Evolutionary conservation across 2,329 filamentous ascomycete species (phyloP), one percentile per base, ranked within the genome.

Genomic region (Fusarium penzigii): DNA sequence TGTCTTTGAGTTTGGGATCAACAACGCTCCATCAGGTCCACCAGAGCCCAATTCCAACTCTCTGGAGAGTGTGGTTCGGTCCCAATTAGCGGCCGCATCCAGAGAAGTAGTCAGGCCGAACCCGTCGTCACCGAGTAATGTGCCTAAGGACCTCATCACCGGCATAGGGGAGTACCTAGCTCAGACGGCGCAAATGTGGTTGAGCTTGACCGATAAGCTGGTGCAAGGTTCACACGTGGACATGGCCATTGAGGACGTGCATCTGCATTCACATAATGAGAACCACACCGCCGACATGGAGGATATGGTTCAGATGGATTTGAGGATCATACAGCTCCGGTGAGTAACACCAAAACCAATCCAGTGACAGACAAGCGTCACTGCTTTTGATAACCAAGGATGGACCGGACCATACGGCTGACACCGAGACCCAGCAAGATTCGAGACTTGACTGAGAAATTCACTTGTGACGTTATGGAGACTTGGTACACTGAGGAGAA

Each of bases 131-230:
- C 44, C 49, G 45, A n/a, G 57, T 53, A 41, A 52, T 49, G 36
- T 61, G 41, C 55, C 63, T 13, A 60, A 63, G 13, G 68, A 66
- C 39, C 50, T 73, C 46, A 63, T 72, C 40, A 58, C 57, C 32
- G 69, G 72, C 34, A 64, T 72, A 51, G 71, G 71, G 32, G 70
- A 73, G 20, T 73, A 73, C 51, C 54, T 73, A 20, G 59, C 63
- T 29, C 68, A 66, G 25, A 70, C 67, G n/a, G 68, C 71, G 17
- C 49, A 63, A 38, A 58, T 72, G 49, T 71, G 65, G 66, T 62
- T 65, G n/a, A 57, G 56, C 17, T 55, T 73, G 45, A 70, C 70
- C 34, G 65, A 70, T n/a, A 62, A 56, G 36, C 58, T 73, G n/a
- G 56, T 70, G 5, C 55, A 64, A 40, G 70, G 68, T 14, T 60